These are phyloP conservation scores for Nakazawaea sp. DNA, from an alignment of 805 yeast species.

Conservation along the genomic window DNA sequence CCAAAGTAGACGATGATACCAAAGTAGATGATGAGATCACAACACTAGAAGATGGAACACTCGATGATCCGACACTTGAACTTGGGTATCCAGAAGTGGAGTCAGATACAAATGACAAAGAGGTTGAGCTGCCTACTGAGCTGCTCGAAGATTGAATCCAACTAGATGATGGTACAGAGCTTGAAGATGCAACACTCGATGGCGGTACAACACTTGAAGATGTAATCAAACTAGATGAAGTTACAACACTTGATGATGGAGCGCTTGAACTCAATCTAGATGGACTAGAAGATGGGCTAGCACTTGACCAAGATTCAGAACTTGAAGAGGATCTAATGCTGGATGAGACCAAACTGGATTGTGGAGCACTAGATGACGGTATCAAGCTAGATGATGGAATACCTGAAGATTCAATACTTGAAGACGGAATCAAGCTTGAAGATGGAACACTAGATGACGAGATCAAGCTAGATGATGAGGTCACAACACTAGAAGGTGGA, in stretches of 20 bases:
- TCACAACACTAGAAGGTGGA: not conserved
- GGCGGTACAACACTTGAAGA: not conserved
- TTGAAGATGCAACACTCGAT: not conserved
- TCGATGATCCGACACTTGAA: not conserved
- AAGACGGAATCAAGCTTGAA: not conserved
- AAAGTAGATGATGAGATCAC: not conserved
- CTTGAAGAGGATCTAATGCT: not conserved
- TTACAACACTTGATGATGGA: slow-evolving; percentile 1
- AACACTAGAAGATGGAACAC: not conserved
- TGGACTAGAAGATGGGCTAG: slow-evolving; percentile 2
- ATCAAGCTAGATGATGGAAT: not conserved
- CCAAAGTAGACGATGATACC: not conserved
- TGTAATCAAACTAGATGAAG: slow-evolving; percentile 4
- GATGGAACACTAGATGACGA: not conserved
- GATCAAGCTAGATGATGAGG: not conserved
- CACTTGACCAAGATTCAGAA: not conserved
- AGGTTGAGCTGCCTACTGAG: not conserved
- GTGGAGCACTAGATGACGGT: not conserved
- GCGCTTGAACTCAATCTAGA: not conserved
- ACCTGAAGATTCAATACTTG: slow-evolving; percentile 8
- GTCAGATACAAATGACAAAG: not conserved
- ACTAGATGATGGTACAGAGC: slow-evolving; percentile 1
- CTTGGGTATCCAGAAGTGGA: not conserved
- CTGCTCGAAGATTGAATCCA: not conserved
- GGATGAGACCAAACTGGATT: not conserved